Conservation (phyloP, 257 asterid species). For the Schizonepeta tenuifolia region DNA sequence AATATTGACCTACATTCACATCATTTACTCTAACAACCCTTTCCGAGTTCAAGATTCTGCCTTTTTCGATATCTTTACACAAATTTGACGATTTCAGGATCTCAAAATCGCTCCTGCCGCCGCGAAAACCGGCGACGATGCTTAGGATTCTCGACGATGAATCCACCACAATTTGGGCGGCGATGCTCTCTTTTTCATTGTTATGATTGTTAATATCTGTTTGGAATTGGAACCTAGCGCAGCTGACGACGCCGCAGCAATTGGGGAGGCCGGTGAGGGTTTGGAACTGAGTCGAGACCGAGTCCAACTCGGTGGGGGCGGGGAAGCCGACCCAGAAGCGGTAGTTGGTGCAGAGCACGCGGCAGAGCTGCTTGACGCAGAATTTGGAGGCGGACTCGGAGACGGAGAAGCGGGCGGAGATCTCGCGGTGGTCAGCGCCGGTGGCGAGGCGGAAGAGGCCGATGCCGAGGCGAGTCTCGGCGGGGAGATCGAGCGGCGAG, state of each 20-base stretch:
- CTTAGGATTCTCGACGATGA: conserved; percentile 72
- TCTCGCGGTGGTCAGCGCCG: conserved; percentile 65
- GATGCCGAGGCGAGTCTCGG: conserved; percentile 73
- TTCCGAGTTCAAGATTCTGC: conserved; percentile 48
- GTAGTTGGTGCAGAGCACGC: conserved; percentile 85
- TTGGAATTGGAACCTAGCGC: conserved; percentile 52
- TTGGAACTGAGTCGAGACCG: conserved; percentile 62
- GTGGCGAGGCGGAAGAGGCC: conserved; percentile 80
- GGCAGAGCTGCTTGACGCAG: conserved; percentile 82
- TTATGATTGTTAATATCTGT: neutral
- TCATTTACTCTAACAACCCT: conserved; percentile 31
- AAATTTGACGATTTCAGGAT: conserved; percentile 60
- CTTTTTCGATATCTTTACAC: conserved; percentile 52
- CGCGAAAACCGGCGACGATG: conserved; percentile 71
- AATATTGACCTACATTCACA: conserved; percentile 56
- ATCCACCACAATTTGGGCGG: conserved; percentile 78
- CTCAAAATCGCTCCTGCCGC: conserved; percentile 44
- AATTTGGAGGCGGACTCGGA: conserved; percentile 55
- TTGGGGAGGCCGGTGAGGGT: conserved; percentile 72
- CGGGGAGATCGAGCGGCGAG: conserved; percentile 60
- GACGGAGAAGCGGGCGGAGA: conserved; percentile 54
- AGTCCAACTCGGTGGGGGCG: conserved; percentile 49
- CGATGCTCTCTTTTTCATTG: conserved; percentile 40
- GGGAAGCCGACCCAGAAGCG: conserved; percentile 93
- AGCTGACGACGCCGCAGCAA: conserved; percentile 72